Conservation (phyloP, 257 asterid genomes). For the Solanum stenotomum region DNA sequence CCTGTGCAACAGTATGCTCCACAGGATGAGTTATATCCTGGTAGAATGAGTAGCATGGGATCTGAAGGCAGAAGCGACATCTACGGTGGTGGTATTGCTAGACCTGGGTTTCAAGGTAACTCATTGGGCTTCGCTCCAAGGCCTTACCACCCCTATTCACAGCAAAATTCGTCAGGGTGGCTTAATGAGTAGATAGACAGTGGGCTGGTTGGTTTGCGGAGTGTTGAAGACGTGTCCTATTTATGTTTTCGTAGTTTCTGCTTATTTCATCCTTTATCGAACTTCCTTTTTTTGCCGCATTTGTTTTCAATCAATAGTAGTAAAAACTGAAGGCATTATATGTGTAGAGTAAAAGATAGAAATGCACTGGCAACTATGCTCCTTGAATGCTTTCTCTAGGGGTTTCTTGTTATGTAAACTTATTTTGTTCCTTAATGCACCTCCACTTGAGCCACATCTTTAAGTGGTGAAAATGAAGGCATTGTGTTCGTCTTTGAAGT, state of each 20-base stretch:
- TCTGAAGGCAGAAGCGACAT: constrained; percentile 7
- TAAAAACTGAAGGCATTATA: neutral
- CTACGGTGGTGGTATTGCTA: constrained; percentile 11
- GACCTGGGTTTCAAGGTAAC: constrained; percentile 8
- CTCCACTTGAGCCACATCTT: neutral
- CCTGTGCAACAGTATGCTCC: constrained; percentile 49
- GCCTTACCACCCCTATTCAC: constrained; percentile 31
- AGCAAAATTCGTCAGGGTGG: constrained; percentile 61
- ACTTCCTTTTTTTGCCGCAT: neutral
- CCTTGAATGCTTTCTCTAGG: neutral
- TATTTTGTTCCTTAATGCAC: neutral
- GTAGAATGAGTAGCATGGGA: constrained; percentile 10
- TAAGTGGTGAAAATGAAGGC: neutral
- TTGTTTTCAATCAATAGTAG: neutral
- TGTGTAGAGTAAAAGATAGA: neutral
- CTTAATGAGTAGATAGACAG: constrained; percentile 51
- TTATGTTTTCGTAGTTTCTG: neutral
- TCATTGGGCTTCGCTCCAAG: constrained; percentile 43
- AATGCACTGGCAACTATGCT: neutral
- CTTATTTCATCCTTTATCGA: neutral
- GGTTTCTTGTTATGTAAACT: neutral
- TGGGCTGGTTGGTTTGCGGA: neutral
- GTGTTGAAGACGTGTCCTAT: neutral
- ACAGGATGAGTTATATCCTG: constrained; percentile 26
- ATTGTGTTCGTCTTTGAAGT: neutral